phyloP scores from a whole-genome alignment of 345 rosid species.

The Syzygium jambos region DNA sequence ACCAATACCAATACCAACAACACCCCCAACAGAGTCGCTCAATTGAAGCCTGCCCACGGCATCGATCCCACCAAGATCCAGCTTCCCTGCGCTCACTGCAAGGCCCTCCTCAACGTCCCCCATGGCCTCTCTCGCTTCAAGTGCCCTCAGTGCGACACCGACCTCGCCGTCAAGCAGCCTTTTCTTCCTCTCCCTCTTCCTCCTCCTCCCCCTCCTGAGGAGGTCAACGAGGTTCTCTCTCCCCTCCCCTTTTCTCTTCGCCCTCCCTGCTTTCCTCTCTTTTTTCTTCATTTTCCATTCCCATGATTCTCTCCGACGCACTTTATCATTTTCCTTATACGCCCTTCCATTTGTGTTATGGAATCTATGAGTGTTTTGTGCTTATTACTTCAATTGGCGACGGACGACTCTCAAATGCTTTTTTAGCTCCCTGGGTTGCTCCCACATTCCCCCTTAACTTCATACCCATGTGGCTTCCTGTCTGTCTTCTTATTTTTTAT shows the following conservation, averaged over 20 bases:
- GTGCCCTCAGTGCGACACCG: slow-evolving; percentile 87
- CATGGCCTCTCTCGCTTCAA: slow-evolving; percentile 76
- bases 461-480: neutral
- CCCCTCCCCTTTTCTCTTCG: neutral
- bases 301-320: neutral
- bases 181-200: slow-evolving; percentile 47
- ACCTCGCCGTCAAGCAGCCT: slow-evolving; percentile 70
- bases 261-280: neutral
- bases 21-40: slow-evolving; percentile 2
- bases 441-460: neutral
- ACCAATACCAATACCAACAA: slow-evolving; percentile 13
- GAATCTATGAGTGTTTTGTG: neutral
- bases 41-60: slow-evolving; percentile 59
- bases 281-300: neutral
- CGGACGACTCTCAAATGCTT: neutral
- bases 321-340: neutral
- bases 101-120: slow-evolving; percentile 90
- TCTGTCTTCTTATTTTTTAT: neutral
- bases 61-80: slow-evolving; percentile 98
- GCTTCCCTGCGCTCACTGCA: slow-evolving; percentile 89
- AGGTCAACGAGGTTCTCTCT: slow-evolving; percentile 68
- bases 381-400: neutral
- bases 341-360: neutral
- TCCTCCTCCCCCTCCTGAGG: slow-evolving; percentile 52
- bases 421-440: neutral